Conservation (phyloP, 1,284 basidiomycete species). For the Leucoagaricus sp. region DNA sequence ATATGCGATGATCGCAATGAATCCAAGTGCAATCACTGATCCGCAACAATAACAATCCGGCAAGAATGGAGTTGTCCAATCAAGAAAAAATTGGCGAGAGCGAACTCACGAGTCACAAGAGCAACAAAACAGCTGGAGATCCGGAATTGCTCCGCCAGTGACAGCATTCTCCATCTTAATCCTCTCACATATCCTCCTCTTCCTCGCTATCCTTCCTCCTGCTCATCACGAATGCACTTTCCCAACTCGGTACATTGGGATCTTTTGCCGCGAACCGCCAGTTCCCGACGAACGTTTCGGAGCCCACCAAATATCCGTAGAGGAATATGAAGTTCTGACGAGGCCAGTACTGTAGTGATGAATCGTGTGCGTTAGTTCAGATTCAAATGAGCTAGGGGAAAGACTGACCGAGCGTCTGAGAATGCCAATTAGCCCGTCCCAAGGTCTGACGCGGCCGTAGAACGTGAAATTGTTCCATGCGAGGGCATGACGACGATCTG, state of each 20-base stretch:
- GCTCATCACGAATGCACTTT: constrained; percentile 59
- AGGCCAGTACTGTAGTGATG: constrained; percentile 7
- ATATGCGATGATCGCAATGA: no score
- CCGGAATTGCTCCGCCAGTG: neutral
- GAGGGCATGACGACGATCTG: constrained; percentile 52
- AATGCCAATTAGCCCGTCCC: constrained; percentile 70
- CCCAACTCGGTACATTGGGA: constrained; percentile 46
- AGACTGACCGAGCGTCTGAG: constrained; percentile 48
- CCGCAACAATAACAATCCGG: no score
- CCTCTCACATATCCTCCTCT: neutral
- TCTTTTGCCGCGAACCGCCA: constrained; percentile 53
- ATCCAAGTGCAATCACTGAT: no score
- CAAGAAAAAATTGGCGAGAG: no score
- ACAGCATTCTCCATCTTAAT: neutral
- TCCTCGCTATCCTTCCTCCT: constrained; percentile 35
- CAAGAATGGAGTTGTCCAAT: no score
- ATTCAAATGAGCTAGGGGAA: neutral
- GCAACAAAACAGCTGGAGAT: no score
- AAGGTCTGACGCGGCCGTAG: constrained; percentile 64
- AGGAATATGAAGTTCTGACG: constrained; percentile 49
- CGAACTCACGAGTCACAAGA: no score
- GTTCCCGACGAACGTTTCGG: constrained; percentile 65
- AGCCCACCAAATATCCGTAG: constrained; percentile 68
- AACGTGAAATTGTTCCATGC: constrained; percentile 63
- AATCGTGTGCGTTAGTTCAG: neutral